phyloP scores from a whole-genome alignment of 2,329 filamentous ascomycete genomes.

The Trichoderma gracile region DNA sequence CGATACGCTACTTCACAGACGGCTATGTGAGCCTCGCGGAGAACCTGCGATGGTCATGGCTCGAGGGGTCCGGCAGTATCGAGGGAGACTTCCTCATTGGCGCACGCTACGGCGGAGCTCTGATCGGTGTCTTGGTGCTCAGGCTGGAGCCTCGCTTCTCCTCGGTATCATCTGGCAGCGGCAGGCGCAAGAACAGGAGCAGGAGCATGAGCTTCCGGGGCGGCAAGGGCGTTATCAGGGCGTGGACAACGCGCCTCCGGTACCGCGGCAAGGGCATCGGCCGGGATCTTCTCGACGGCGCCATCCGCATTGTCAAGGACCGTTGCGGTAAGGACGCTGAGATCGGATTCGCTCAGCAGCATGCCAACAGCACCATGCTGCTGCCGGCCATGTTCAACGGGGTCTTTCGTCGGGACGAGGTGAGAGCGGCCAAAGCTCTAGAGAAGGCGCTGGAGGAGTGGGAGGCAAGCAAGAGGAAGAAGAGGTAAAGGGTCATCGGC shows the following conservation, averaged over 20 bases:
- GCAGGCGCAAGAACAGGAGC: constrained; percentile 44
- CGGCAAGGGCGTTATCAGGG: constrained; percentile 71
- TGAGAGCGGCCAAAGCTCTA: constrained; percentile 55
- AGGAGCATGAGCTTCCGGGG: constrained; percentile 49
- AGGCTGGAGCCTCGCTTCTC: constrained; percentile 55
- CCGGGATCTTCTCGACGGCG: constrained; percentile 69
- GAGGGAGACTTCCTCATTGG: constrained; percentile 62
- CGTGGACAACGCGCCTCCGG: constrained; percentile 74
- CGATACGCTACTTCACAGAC: constrained; percentile 59
- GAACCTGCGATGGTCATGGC: constrained; percentile 61
- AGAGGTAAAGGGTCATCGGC: constrained; percentile 40
- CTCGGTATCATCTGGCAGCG: constrained; percentile 30
- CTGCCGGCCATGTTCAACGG: constrained; percentile 64
- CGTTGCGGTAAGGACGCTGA: constrained; percentile 67
- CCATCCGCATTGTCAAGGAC: constrained; percentile 66
- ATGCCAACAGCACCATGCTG: constrained; percentile 71
- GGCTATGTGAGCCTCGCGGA: constrained; percentile 66
- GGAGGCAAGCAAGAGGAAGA: constrained; percentile 51
- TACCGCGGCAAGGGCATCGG: constrained; percentile 75
- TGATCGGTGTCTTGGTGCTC: constrained; percentile 72
- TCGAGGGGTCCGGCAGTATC: constrained; percentile 45
- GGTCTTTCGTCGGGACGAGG: constrained; percentile 60
- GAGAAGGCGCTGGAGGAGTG: constrained; percentile 53
- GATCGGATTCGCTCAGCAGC: constrained; percentile 72
- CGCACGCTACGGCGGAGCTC: constrained; percentile 64